Evolutionary conservation across 2,329 filamentous ascomycete species (phyloP).

Genomic region (Fusarium phyllophilum): DNA sequence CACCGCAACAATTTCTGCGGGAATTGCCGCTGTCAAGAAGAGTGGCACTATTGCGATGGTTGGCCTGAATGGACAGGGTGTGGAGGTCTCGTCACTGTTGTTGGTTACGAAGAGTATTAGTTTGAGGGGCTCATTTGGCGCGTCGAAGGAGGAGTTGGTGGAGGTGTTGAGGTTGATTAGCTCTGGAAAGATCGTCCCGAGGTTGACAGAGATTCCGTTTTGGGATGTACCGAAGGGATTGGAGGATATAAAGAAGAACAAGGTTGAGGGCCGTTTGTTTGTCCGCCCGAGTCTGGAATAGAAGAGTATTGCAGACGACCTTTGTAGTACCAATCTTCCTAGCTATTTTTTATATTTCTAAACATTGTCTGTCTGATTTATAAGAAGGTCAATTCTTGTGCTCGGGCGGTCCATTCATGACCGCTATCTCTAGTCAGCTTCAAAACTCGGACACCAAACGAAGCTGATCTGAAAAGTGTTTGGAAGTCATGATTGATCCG

Average conservation of each 20-base stretch:
- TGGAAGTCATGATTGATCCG: too few species aligned
- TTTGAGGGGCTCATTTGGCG: not conserved
- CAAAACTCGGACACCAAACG: too few species aligned
- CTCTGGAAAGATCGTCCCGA: not conserved
- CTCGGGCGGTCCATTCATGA: too few species aligned
- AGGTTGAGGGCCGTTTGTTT: not conserved
- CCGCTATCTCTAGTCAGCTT: too few species aligned
- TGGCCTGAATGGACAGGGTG: not conserved
- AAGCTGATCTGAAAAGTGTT: too few species aligned
- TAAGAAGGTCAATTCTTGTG: too few species aligned
- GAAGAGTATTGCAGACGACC: not conserved
- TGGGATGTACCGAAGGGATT: not conserved
- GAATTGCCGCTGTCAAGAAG: not conserved
- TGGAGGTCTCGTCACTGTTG: not conserved
- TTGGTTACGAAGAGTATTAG: not conserved
- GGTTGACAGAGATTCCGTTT: not conserved
- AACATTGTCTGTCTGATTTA: too few species aligned
- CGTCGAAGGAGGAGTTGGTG: not conserved
- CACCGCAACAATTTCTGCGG: not conserved
- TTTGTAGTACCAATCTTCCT: too few species aligned
- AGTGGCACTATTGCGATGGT: not conserved
- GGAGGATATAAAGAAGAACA: not conserved
- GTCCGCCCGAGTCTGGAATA: not conserved
- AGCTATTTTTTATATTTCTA: too few species aligned
- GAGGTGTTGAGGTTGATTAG: not conserved